Evolutionary conservation across 495 filamentous ascomycete species (phyloP).

Genomic region (Usnea hakonensis): DNA sequence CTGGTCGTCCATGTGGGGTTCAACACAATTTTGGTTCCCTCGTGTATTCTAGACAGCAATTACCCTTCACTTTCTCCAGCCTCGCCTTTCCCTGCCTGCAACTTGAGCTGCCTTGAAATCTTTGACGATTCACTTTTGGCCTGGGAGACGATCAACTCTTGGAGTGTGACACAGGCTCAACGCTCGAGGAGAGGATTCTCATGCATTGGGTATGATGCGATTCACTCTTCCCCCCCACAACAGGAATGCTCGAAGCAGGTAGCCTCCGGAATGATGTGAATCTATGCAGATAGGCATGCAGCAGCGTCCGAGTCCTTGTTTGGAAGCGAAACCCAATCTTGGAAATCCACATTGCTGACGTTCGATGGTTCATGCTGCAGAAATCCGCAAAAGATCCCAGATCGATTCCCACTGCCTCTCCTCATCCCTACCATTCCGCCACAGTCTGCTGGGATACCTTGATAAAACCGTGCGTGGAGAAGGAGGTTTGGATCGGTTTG

Average conservation of each 20-base stretch:
- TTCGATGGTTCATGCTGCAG: not conserved
- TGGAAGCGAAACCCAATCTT: not conserved
- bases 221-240: not conserved
- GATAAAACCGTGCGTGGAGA: not conserved
- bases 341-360: not conserved
- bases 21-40: not conserved
- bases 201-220: not conserved
- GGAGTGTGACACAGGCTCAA: not conserved
- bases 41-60: not conserved
- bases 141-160: not conserved
- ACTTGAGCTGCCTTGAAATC: not conserved
- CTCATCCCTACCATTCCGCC: not conserved
- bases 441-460: not conserved
- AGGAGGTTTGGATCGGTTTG: not conserved
- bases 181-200: not conserved
- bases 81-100: not conserved
- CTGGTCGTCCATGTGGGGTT: slow-evolving; percentile 18
- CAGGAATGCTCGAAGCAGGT: not conserved
- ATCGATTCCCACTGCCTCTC: not conserved
- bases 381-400: not conserved
- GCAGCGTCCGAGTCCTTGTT: not conserved
- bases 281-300: not conserved
- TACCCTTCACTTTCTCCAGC: not conserved
- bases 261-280: not conserved
- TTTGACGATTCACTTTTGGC: not conserved